Evolutionary conservation across 2,329 filamentous ascomycete genomes (phyloP), one percentile per base, ranked within the genome.

Genomic region (Fusarium fujikuroi): DNA sequence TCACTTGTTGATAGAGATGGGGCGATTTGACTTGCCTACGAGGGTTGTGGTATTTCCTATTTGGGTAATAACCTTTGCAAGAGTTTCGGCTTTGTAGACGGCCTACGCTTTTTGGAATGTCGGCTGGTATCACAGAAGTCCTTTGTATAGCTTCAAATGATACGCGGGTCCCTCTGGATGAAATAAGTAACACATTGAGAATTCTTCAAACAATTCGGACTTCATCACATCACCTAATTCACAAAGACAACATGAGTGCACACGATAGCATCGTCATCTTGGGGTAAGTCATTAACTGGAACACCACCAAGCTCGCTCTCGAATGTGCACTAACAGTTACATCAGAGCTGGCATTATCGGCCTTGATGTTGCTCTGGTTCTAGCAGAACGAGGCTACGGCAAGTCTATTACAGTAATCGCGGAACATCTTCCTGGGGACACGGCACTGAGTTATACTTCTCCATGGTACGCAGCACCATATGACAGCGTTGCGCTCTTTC

Each of bases 261-360:
- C 49, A 11, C 18, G 61, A 63, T 19, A 61, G 37, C 9, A 61
- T 63, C 9, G 44, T 63, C 2, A 63, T 63, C 4, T 39, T 63
- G 16, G 61, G 61, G 44, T 32, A 10, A 7, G 44, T 11, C 7
- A 15, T 34, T 15, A 34, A 34, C 32, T 34, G 4, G 32, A 34
- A 34, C 5, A 34, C 3, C 15, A 16, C 32, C 32, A 34, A 16
- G 32, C 4, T 34, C 9, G 32, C 32, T 34, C 15, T 34, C 15
- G 32, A 34, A 34, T 9, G 15, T 34, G 15, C 15, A 37, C 37
- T 54, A 25, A 61, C 32, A 32, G 18, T 5, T 3, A 16, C 3
- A 10, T 11, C 8, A 61, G 59, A 7, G 59, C 59, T 15, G 59
- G 54, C 14, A 61, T 63, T 4, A 25, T 63, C 4, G 61, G 61